Conservation (phyloP, 495 filamentous ascomycete genomes). For the Neurospora sp. region DNA sequence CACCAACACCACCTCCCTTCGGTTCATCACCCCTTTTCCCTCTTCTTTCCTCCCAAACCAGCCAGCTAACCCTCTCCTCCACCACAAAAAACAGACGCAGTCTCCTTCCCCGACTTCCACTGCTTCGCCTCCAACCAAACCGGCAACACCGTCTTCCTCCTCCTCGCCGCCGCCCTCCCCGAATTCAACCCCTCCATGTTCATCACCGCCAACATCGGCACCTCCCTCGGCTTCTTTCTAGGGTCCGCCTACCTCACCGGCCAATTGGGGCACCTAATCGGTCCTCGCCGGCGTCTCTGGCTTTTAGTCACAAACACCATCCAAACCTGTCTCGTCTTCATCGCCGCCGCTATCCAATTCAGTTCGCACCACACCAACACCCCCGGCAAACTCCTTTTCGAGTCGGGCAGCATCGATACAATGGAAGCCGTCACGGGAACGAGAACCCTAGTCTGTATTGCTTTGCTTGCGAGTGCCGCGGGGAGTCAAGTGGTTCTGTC, state of each 20-base stretch:
- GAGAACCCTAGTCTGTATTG: conserved; percentile 33
- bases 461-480: conserved; percentile 17
- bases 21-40: background rate
- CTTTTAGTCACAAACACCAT: conserved; percentile 40
- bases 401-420: background rate
- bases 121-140: conserved; percentile 59
- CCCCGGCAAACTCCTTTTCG: conserved; percentile 14
- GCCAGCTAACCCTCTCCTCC: too few relatives aligned
- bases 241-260: conserved; percentile 40
- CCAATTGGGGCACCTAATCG: conserved; percentile 44
- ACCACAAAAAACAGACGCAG: conserved; percentile 40
- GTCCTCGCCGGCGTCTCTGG: conserved; percentile 40
- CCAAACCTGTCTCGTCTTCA: conserved; percentile 45
- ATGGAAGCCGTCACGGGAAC: conserved; percentile 11
- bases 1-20: too few relatives aligned
- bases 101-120: conserved; percentile 50
- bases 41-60: background rate
- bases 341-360: conserved; percentile 36
- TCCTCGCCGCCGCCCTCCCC: conserved; percentile 44
- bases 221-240: conserved; percentile 46
- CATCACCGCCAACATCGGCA: conserved; percentile 40
- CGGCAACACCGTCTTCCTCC: conserved; percentile 49
- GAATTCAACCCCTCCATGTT: conserved; percentile 38
- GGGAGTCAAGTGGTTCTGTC: conserved; percentile 50
- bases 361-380: conserved; percentile 2